phyloP scores from a whole-genome alignment of 2,329 filamentous ascomycete genomes.

The Xylariomycetidae sp. region DNA sequence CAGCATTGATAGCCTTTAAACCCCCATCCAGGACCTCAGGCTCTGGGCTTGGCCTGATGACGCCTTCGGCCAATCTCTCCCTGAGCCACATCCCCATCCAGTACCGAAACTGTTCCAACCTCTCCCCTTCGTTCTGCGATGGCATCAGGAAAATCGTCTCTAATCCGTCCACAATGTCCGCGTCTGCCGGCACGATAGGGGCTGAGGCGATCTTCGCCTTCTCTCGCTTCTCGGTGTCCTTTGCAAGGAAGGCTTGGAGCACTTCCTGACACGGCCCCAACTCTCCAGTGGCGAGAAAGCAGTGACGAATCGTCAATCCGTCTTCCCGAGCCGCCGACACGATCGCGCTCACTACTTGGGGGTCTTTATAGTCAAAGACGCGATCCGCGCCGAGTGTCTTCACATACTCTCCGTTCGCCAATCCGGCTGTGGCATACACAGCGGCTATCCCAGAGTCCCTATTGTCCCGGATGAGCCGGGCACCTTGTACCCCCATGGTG shows the following conservation, averaged over 20 bases:
- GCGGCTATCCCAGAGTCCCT: conserved; percentile 26
- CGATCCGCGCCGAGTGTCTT: conserved; percentile 30
- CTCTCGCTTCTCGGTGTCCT: conserved; percentile 2
- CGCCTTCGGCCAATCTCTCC: conserved; percentile 25
- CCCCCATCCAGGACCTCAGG: conserved; percentile 32
- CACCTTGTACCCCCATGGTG: conserved; percentile 38
- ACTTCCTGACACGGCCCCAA: conserved; percentile 31
- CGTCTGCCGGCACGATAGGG: conserved; percentile 27
- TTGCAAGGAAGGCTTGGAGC: conserved; percentile 27
- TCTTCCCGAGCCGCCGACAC: conserved; percentile 31
- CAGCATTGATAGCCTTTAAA: conserved; percentile 31
- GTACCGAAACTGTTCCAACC: conserved; percentile 32
- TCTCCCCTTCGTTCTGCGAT: conserved; percentile 27
- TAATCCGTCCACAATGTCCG: conserved; percentile 25
- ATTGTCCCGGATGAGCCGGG: conserved; percentile 30
- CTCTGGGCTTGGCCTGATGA: conserved; percentile 34
- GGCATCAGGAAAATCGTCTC: conserved; percentile 35
- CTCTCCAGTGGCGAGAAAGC: conserved; percentile 37
- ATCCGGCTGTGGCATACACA: conserved; percentile 37
- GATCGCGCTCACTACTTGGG: conserved; percentile 26
- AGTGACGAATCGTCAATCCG: conserved; percentile 31
- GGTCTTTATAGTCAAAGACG: conserved; percentile 37
- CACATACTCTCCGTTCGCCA: conserved; percentile 30
- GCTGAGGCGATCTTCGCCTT: conserved; percentile 33
- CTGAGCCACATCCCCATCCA: conserved; percentile 35